Conservation (phyloP, 1,284 basidiomycete species). For the Ceratobasidium sp. region DNA sequence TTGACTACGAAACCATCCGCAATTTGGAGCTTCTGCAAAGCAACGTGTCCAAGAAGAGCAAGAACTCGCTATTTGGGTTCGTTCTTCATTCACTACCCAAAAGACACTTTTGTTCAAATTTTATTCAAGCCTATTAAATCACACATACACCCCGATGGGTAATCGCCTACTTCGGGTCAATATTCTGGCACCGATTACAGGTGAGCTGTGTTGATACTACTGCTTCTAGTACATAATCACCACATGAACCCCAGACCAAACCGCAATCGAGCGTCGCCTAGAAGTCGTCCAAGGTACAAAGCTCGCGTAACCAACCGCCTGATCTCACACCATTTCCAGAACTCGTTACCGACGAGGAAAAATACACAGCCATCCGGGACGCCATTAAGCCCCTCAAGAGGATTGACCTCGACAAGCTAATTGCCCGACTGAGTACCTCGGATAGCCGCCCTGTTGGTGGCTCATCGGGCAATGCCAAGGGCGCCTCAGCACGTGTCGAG, state of each 20-base stretch:
- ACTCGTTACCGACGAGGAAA: conserved; percentile 75
- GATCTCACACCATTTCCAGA: conserved; percentile 54
- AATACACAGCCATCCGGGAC: conserved; percentile 66
- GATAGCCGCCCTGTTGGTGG: conserved; percentile 55
- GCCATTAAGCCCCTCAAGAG: conserved; percentile 75
- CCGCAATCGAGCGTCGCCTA: conserved; percentile 51
- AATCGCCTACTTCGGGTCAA: conserved; percentile 77
- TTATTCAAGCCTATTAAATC: conserved; percentile 54
- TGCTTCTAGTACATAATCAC: background rate
- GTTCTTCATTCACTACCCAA: conserved; percentile 40
- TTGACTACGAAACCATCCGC: conserved; percentile 84
- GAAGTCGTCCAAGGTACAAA: conserved; percentile 48
- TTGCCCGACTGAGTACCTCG: conserved; percentile 67
- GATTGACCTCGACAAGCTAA: conserved; percentile 87
- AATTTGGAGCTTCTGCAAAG: conserved; percentile 89
- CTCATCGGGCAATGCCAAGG: conserved; percentile 60
- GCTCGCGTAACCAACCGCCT: background rate
- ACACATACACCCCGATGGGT: conserved; percentile 89
- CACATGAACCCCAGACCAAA: conserved; percentile 41
- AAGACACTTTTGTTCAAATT: background rate
- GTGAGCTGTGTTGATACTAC: conserved; percentile 50
- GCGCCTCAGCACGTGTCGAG: conserved; percentile 70
- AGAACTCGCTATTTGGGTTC: conserved; percentile 77
- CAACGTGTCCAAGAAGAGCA: conserved; percentile 65
- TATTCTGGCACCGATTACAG: conserved; percentile 82